Evolutionary conservation across 1,284 basidiomycete species (phyloP).

Genomic region (Bjerkandera adusta): DNA sequence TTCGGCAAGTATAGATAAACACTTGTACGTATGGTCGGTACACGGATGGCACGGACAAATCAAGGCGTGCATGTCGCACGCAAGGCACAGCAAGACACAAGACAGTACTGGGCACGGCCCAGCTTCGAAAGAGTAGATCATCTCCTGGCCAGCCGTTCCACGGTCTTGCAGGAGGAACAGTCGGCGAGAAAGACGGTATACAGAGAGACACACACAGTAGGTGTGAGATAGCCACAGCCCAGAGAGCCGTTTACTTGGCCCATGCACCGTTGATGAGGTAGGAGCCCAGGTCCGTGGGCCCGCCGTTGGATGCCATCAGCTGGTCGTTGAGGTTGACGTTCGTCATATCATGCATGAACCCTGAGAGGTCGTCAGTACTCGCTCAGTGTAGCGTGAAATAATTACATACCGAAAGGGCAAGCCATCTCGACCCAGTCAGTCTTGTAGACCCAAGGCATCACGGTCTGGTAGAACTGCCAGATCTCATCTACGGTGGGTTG

Average conservation of each 20-base stretch:
- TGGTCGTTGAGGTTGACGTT: slow-evolving; percentile 65
- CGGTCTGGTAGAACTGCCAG: slow-evolving; percentile 54
- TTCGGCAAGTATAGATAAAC: too few species aligned
- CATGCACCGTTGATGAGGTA: slow-evolving; percentile 34
- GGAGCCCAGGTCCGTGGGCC: slow-evolving; percentile 50
- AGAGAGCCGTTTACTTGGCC: too few species aligned
- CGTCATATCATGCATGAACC: slow-evolving; percentile 65
- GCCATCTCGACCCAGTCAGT: slow-evolving; percentile 55
- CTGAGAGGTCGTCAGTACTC: slow-evolving; percentile 31
- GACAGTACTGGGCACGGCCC: background rate
- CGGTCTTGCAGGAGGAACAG: slow-evolving; percentile 18
- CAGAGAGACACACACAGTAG: slow-evolving; percentile 2
- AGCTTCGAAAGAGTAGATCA: slow-evolving; percentile 1
- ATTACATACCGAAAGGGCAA: slow-evolving; percentile 66
- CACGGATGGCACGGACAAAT: too few species aligned
- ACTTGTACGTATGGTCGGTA: too few species aligned
- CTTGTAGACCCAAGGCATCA: slow-evolving; percentile 55
- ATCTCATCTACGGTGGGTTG: slow-evolving; percentile 51
- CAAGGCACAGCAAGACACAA: background rate
- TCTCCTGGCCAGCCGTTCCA: slow-evolving; percentile 27
- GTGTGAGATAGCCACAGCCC: too few species aligned
- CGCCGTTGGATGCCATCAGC: slow-evolving; percentile 41
- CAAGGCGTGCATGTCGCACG: too few species aligned
- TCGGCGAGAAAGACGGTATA: slow-evolving; percentile 23
- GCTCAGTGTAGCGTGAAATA: too few species aligned